Percentiles rank a stretch among this genome's conserved stretches.
Evolutionary conservation across 73 alveolate species (phyloP).

Genomic region (Loxodes magnus): DNA sequence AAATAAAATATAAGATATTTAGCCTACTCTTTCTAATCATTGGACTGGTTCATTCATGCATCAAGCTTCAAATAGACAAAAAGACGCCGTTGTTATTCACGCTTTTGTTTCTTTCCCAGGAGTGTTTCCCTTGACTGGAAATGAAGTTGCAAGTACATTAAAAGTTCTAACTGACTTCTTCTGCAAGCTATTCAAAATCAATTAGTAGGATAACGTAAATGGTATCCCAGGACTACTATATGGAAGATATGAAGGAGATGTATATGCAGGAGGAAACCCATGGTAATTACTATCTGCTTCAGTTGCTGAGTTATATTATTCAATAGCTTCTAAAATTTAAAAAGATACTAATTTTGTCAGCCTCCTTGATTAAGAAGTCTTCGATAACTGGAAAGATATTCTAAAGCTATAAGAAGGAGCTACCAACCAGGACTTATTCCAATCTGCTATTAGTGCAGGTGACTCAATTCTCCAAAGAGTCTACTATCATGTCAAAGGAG

Average conservation of each 20-base stretch:
- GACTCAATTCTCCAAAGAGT: background rate
- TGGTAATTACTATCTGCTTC: conserved; percentile 3
- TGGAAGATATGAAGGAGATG: conserved; percentile 2
- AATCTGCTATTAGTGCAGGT: conserved; percentile 1
- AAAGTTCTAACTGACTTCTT: background rate
- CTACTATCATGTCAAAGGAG: background rate
- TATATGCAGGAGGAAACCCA: conserved; percentile 6
- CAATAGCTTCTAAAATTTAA: background rate
- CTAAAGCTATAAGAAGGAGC: background rate
- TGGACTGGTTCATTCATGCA: background rate
- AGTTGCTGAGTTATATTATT: background rate
- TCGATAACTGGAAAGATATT: background rate
- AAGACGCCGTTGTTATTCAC: background rate
- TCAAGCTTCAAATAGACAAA: background rate
- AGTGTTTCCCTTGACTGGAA: background rate
- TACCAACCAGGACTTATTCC: background rate
- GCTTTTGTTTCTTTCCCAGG: background rate
- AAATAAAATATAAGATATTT: background rate
- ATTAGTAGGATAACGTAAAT: background rate
- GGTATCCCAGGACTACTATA: conserved; percentile 7
- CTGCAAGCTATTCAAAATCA: background rate
- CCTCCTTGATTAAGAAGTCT: too few relatives aligned
- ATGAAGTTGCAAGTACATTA: background rate
- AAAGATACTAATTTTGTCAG: too few relatives aligned
- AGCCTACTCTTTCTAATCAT: background rate